Conservation (phyloP, 2,329 filamentous ascomycete species). For the Calonectria leucothoes region DNA sequence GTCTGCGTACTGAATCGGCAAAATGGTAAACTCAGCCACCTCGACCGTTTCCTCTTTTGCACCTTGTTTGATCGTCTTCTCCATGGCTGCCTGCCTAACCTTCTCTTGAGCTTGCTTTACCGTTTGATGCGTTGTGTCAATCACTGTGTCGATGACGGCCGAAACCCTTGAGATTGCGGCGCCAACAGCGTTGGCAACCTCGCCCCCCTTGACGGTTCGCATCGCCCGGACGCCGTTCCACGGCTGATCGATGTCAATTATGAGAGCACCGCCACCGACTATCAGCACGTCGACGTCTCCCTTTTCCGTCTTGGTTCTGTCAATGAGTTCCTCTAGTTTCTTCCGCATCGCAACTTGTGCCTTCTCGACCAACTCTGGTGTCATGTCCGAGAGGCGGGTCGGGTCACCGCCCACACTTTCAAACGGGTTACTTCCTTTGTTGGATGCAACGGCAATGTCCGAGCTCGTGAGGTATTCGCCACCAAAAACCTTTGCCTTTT, state of each 20-base stretch:
- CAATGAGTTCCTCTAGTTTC: slow-evolving; percentile 46
- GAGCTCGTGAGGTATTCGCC: slow-evolving; percentile 61
- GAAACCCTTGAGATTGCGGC: slow-evolving; percentile 59
- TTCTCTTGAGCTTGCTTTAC: slow-evolving; percentile 9
- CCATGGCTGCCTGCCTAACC: slow-evolving; percentile 5
- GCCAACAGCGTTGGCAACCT: slow-evolving; percentile 62
- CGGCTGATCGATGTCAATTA: slow-evolving; percentile 51
- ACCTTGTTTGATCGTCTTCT: slow-evolving; percentile 6
- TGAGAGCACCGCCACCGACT: slow-evolving; percentile 56
- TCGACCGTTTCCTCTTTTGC: slow-evolving; percentile 11
- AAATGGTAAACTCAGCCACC: slow-evolving; percentile 18
- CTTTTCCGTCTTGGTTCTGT: slow-evolving; percentile 41
- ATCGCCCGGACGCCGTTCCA: slow-evolving; percentile 50
- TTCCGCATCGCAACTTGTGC: slow-evolving; percentile 50
- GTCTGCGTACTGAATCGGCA: slow-evolving; percentile 13
- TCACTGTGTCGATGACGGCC: slow-evolving; percentile 1
- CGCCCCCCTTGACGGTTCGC: slow-evolving; percentile 41
- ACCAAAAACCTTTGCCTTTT: slow-evolving; percentile 60
- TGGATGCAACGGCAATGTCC: slow-evolving; percentile 52
- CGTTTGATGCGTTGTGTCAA: background rate
- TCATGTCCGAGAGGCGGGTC: background rate
- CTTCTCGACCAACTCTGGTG: slow-evolving; percentile 42
- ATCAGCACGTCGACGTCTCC: slow-evolving; percentile 47
- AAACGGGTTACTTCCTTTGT: slow-evolving; percentile 51
- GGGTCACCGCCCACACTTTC: slow-evolving; percentile 4